These are phyloP conservation scores for Chiua virens DNA, from an alignment of 768 basidiomycete genomes.

Conservation along the genomic window DNA sequence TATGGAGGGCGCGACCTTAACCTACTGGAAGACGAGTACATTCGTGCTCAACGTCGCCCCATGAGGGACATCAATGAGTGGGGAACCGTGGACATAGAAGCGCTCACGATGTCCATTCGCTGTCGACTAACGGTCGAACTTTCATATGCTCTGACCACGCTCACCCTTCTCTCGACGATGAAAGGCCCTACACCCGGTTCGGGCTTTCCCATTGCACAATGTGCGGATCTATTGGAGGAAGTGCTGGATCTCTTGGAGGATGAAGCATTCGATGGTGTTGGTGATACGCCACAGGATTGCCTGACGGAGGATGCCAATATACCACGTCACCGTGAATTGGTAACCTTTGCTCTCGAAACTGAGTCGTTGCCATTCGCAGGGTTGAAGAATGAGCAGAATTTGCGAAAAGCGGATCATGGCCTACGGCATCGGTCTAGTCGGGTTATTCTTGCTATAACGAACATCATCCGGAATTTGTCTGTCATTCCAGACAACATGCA, in stretches of 20 bases:
- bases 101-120: slow-evolving; percentile 89
- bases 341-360: slow-evolving; percentile 56
- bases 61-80: slow-evolving; percentile 80
- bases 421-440: slow-evolving; percentile 64
- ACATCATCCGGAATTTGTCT: slow-evolving; percentile 88
- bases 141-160: slow-evolving; percentile 86
- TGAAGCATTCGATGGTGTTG: slow-evolving; percentile 61
- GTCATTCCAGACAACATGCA: slow-evolving; percentile 66
- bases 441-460: slow-evolving; percentile 65
- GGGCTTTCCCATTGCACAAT: slow-evolving; percentile 76
- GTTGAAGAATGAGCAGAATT: slow-evolving; percentile 46
- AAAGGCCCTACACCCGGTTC: slow-evolving; percentile 52
- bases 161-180: slow-evolving; percentile 80
- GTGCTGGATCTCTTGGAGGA: slow-evolving; percentile 86
- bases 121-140: slow-evolving; percentile 82
- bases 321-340: slow-evolving; percentile 65
- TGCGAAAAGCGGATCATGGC: slow-evolving; percentile 49
- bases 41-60: slow-evolving; percentile 50
- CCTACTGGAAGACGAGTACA: slow-evolving; percentile 60
- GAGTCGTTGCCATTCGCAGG: slow-evolving; percentile 61
- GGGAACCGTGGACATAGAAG: slow-evolving; percentile 88
- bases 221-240: slow-evolving; percentile 82
- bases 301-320: slow-evolving; percentile 37
- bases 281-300: slow-evolving; percentile 26
- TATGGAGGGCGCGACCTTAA: slow-evolving; percentile 82